Evolutionary conservation across 2,329 filamentous ascomycete genomes (phyloP).

Genomic region (Penicillium sp.): DNA sequence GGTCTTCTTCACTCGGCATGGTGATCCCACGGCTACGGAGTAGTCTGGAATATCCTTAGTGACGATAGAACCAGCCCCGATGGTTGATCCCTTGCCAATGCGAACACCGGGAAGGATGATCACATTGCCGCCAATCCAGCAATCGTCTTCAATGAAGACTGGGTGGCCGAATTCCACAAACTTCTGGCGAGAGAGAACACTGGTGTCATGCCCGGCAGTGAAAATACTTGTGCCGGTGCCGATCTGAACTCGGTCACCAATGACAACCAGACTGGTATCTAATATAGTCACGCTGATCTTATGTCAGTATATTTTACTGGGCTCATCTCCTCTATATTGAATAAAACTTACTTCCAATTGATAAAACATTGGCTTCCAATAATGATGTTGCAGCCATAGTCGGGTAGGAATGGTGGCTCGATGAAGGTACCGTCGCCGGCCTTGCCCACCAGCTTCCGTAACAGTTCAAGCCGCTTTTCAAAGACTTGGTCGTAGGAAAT

Average conservation of each 20-base stretch:
- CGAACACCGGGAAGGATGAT: slow-evolving; percentile 46
- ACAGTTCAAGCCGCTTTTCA: slow-evolving; percentile 26
- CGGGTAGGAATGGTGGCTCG: slow-evolving; percentile 33
- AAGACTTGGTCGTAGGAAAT: slow-evolving; percentile 30
- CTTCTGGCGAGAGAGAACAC: slow-evolving; percentile 50
- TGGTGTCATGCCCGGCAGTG: slow-evolving; percentile 55
- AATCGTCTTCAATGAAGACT: slow-evolving; percentile 51
- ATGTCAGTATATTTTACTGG: no score
- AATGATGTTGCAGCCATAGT: slow-evolving; percentile 35
- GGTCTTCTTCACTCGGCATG: slow-evolving; percentile 19
- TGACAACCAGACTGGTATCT: slow-evolving; percentile 55
- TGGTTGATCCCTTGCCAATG: slow-evolving; percentile 45
- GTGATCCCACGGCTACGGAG: slow-evolving; percentile 31
- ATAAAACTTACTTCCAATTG: slow-evolving; percentile 32
- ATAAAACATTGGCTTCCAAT: slow-evolving; percentile 36
- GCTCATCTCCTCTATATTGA: no score
- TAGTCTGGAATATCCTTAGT: slow-evolving; percentile 39
- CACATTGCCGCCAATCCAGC: slow-evolving; percentile 53
- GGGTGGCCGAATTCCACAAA: slow-evolving; percentile 53
- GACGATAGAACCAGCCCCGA: slow-evolving; percentile 44
- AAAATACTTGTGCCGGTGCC: slow-evolving; percentile 57
- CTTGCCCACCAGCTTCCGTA: slow-evolving; percentile 29
- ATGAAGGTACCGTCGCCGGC: slow-evolving; percentile 33
- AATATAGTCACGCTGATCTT: slow-evolving; percentile 55
- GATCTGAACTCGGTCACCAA: slow-evolving; percentile 56